Base-by-base conservation (phyloP, 1,284 basidiomycete species). In the Laetiporus sulphureus region DNA sequence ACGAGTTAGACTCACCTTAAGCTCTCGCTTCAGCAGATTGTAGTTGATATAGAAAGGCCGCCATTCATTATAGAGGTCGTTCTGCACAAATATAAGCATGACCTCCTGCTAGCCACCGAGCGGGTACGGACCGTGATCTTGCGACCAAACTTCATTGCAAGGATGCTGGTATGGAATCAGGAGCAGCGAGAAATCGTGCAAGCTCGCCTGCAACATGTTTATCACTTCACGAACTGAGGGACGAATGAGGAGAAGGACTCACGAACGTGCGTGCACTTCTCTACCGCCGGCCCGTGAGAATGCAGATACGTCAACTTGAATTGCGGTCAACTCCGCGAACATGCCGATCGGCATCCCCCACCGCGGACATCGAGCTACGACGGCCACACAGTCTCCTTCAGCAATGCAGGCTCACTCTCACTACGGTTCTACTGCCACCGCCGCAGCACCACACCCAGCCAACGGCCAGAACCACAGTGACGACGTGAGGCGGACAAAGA, bases 21-120 rank as follows among this genome's bases (percentile, higher is more conserved):
- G 79, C 56, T 90, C 83, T 47, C 89, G 84, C 65, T 97, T 97
- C 44, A 97, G 72, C 8, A 74, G 72, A 56, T 87, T 89, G 59
- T 96, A 96, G 67, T 93, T 79, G 48, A 96, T 76, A 60, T 96
- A 96, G 58, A 84, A 88, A 16, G 87, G 85, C 16, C 82, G 75
- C 91, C 91, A 95, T 73, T 92, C 91, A 50, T 76, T 75, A 65
- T 94, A 94, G 36, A 91, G 72, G 54, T 86, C 83, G 46, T 80
- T 82, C 89, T 93, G 56, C 16, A 4, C 29, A 36, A 13, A 7
- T n/a, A n/a, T n/a, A n/a, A n/a, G n/a, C n/a, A n/a, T n/a, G n/a
- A n/a, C n/a, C n/a, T n/a, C n/a, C n/a, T 29, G 27, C 27, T 29
- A 29, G 10, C 10, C 27, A 8, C n/a, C n/a, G 27, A 29, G 27